Conservation (phyloP, 768 basidiomycete species). For the Coprinopsis cinerea region DNA sequence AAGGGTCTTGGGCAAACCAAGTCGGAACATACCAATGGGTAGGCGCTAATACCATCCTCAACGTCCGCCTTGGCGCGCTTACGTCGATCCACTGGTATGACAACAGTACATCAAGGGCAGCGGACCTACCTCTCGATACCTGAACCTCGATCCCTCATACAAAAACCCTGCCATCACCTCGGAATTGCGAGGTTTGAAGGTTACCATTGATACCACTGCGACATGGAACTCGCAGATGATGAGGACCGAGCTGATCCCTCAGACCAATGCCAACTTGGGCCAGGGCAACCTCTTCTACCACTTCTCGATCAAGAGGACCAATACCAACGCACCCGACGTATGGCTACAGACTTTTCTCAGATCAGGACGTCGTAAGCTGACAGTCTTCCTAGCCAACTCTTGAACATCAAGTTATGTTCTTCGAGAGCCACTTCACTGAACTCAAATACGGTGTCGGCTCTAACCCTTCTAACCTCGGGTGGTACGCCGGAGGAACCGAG, state of each 20-base stretch:
- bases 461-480: constrained; percentile 43
- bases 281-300: constrained; percentile 56
- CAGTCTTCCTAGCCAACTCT: constrained; percentile 33
- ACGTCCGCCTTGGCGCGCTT: background rate
- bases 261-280: constrained; percentile 49
- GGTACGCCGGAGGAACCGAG: constrained; percentile 40
- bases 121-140: constrained; percentile 45
- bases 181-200: constrained; percentile 45
- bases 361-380: background rate
- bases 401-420: constrained; percentile 60
- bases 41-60: constrained; percentile 7
- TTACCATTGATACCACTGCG: constrained; percentile 49
- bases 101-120: constrained; percentile 50
- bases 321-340: constrained; percentile 49
- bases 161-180: constrained; percentile 53
- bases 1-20: constrained; percentile 53
- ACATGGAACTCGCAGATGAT: constrained; percentile 53
- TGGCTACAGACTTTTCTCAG: constrained; percentile 13
- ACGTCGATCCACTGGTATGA: background rate
- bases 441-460: constrained; percentile 53
- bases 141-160: constrained; percentile 43
- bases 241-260: constrained; percentile 37
- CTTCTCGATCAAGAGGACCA: constrained; percentile 46
- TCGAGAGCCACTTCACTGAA: constrained; percentile 61
- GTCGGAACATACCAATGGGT: constrained; percentile 57